phyloP scores from a whole-genome alignment of 306 rosid genomes.

The Datisca glomerata region DNA sequence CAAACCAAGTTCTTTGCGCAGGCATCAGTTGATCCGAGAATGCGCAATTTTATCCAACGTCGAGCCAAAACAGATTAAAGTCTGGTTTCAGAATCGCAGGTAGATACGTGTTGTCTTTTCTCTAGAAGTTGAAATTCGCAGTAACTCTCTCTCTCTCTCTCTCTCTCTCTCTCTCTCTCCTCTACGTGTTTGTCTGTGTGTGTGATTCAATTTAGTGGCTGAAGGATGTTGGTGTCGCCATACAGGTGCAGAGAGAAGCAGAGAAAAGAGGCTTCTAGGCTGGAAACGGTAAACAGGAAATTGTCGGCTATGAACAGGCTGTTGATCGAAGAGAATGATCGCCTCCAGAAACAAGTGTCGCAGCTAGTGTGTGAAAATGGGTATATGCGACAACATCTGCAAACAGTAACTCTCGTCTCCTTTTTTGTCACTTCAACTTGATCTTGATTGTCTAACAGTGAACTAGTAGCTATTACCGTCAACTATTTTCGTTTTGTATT shows the following conservation, averaged over 20 bases:
- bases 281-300: constrained; percentile 86
- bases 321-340: constrained; percentile 97
- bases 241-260: constrained; percentile 98
- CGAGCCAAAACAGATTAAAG: constrained; percentile 98
- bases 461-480: neutral
- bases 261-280: constrained; percentile 84
- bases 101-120: neutral
- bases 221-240: constrained; percentile 7
- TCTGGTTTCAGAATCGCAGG: constrained; percentile 99
- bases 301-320: constrained; percentile 88
- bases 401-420: constrained; percentile 45
- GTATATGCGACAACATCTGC: constrained; percentile 79
- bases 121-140: neutral
- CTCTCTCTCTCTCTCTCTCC: too few species aligned
- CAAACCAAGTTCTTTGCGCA: constrained; percentile 83
- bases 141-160: too few species aligned
- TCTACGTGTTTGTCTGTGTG: too few species aligned
- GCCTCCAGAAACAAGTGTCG: constrained; percentile 95
- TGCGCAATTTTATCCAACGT: constrained; percentile 86
- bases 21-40: constrained; percentile 88
- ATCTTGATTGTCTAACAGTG: neutral
- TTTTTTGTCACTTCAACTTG: neutral
- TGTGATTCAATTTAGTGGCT: neutral
- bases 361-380: constrained; percentile 95
- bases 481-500: neutral